These are phyloP conservation scores for Nigrospora sphaerica DNA, from an alignment of 2,329 filamentous ascomycete genomes.

Conservation along the genomic window DNA sequence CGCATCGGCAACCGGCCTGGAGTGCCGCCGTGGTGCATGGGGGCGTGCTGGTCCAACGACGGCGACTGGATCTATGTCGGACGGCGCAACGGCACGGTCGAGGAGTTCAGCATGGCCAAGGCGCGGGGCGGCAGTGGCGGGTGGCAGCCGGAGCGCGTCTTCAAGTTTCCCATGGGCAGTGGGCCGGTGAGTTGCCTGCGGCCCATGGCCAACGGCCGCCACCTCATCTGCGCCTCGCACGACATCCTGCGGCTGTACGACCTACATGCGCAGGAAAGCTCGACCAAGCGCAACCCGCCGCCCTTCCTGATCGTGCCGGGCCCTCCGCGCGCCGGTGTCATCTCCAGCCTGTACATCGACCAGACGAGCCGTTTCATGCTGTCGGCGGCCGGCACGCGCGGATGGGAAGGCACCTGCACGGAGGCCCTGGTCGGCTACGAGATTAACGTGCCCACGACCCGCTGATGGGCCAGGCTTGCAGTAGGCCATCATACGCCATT, in stretches of 20 bases:
- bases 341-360: conserved; percentile 80
- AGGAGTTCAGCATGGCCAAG: conserved; percentile 87
- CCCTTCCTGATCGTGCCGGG: conserved; percentile 97
- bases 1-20: conserved; percentile 66
- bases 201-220: conserved; percentile 86
- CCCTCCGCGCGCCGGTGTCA: conserved; percentile 74
- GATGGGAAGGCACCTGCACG: conserved; percentile 87
- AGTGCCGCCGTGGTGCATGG: conserved; percentile 95
- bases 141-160: conserved; percentile 66
- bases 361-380: conserved; percentile 86
- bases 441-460: conserved; percentile 37
- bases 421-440: conserved; percentile 94
- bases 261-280: conserved; percentile 55
- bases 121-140: conserved; percentile 53
- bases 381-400: conserved; percentile 82
- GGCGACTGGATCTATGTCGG: conserved; percentile 95
- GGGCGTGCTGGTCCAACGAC: conserved; percentile 90
- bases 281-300: conserved; percentile 67
- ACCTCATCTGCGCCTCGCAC: conserved; percentile 87
- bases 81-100: conserved; percentile 83
- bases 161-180: conserved; percentile 84
- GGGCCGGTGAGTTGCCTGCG: conserved; percentile 83
- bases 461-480: no score
- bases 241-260: conserved; percentile 94
- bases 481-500: no score